A percentile compares a stretch with the other conserved stretches of the same genome.
These are phyloP conservation scores for Colletotrichum lini DNA, from an alignment of 2,329 filamentous ascomycete species.

Conservation along the genomic window DNA sequence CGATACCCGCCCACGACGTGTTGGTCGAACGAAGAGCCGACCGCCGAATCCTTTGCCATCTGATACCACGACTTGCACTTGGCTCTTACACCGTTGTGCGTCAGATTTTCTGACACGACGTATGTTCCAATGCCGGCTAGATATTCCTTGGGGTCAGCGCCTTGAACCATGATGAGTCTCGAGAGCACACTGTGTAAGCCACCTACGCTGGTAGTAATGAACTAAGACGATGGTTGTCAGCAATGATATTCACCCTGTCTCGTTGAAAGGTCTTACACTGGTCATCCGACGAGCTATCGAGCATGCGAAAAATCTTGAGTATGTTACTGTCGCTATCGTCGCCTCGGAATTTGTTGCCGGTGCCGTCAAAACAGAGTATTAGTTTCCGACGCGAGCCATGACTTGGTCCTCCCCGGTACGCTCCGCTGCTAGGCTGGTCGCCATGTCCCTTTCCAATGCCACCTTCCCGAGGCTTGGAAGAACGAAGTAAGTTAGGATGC, in stretches of 20 bases:
- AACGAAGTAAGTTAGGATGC: background rate
- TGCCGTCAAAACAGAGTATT: constrained; percentile 75
- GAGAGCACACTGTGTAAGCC: no score
- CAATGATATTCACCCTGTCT: no score
- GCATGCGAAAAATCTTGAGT: constrained; percentile 79
- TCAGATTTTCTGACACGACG: constrained; percentile 72
- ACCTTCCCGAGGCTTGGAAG: background rate
- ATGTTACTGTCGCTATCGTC: constrained; percentile 77
- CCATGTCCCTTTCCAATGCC: background rate
- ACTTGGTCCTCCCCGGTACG: constrained; percentile 3
- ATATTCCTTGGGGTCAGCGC: no score
- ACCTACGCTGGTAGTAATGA: constrained; percentile 74
- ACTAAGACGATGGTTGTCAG: constrained; percentile 48
- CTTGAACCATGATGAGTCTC: no score
- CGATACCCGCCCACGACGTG: constrained; percentile 89
- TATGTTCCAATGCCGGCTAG: constrained; percentile 81
- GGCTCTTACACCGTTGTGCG: constrained; percentile 69
- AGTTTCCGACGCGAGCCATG: constrained; percentile 57
- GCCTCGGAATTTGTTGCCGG: constrained; percentile 74
- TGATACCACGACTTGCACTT: constrained; percentile 76
- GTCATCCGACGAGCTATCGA: constrained; percentile 73
- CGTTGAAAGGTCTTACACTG: constrained; percentile 62
- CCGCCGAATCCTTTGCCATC: constrained; percentile 83
- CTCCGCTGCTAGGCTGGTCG: constrained; percentile 5
- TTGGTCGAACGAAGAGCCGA: constrained; percentile 85